Base-by-base conservation (phyloP, 169 alveolate genomes). In the Eimeria brunetti region DNA sequence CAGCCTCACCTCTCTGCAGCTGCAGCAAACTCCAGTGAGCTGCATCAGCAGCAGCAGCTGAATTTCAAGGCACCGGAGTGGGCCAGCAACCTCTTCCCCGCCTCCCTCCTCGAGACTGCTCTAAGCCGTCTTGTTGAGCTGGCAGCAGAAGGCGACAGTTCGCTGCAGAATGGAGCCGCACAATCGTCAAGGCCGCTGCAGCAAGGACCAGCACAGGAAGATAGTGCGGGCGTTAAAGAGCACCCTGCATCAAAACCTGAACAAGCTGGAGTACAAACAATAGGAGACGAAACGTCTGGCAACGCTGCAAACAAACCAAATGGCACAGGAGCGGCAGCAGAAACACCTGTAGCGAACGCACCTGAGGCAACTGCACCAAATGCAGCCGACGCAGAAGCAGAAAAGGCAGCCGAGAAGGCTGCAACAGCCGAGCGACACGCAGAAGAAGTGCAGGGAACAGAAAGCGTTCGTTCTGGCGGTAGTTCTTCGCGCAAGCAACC, bases 281-380 rank as follows among this genome's bases (percentile, higher is more conserved):
- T 62, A 41, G 88, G 44, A 69, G 80, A 20, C 20, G 80, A 38
- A 38, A 38, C 38, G 18, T 20, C 80, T 5, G 80, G n/a, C 44
- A 38, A 3, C 8, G 80, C 24, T 18, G 64, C 9, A n/a, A n/a
- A n/a, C n/a, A n/a, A n/a, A n/a, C n/a, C n/a, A n/a, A n/a, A n/a
- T 12, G 64, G 80, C 80, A 36, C 46, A 69, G 46, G n/a, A 69
- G 80, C 83, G 33, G 83, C 83, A 73, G 78, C 78, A 67, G 38
- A 6, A 67, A 41, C 78, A 56, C 24, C 64, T 12, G 64, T 5
- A 62, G n/a, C 38, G 14, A 27, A 62, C 33, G n/a, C 73, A 16
- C 12, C 12, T 5, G 9, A 7, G 38, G 73, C 73, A 62, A 22
- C 73, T 3, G 73, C n/a, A n/a, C 44, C 78, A n/a, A 41, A 36